Conservation (phyloP, 2,329 filamentous ascomycete species). For the Botryotinia narcissicola region DNA sequence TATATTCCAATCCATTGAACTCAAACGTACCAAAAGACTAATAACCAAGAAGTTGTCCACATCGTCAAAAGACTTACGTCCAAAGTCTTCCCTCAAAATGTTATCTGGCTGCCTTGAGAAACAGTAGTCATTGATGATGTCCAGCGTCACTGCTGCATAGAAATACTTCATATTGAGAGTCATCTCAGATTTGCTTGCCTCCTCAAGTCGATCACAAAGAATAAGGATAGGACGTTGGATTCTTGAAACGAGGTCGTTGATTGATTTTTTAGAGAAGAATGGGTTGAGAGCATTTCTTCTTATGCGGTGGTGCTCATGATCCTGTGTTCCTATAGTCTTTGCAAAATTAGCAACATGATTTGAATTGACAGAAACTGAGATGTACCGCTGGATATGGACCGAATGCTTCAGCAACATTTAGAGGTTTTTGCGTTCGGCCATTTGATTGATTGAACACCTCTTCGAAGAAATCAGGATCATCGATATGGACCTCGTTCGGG, state of each 20-base stretch:
- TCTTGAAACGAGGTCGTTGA: not conserved
- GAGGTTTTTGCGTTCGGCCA: not conserved
- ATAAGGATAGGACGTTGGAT: constrained; percentile 11
- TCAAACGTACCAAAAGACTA: constrained; percentile 4
- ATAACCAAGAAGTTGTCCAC: not conserved
- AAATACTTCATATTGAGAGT: constrained; percentile 12
- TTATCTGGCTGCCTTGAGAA: constrained; percentile 20
- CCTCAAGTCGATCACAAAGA: not conserved
- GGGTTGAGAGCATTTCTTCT: constrained; percentile 23
- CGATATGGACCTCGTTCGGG: constrained; percentile 23
- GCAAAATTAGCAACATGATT: not conserved
- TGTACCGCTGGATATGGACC: constrained; percentile 13
- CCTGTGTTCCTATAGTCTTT: constrained; percentile 19
- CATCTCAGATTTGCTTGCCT: not conserved
- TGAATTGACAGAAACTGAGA: not conserved
- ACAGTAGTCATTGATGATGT: constrained; percentile 19
- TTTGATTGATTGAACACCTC: constrained; percentile 5
- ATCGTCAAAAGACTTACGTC: constrained; percentile 7
- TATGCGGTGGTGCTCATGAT: constrained; percentile 24
- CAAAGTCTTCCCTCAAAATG: constrained; percentile 1
- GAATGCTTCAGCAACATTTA: constrained; percentile 9
- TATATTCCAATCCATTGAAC: not conserved
- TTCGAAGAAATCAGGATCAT: constrained; percentile 25
- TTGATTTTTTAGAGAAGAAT: constrained; percentile 25
- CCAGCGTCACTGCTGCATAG: not conserved